Conservation (phyloP, 352 stramenopile genomes). For the Saprolegnia diclina region DNA sequence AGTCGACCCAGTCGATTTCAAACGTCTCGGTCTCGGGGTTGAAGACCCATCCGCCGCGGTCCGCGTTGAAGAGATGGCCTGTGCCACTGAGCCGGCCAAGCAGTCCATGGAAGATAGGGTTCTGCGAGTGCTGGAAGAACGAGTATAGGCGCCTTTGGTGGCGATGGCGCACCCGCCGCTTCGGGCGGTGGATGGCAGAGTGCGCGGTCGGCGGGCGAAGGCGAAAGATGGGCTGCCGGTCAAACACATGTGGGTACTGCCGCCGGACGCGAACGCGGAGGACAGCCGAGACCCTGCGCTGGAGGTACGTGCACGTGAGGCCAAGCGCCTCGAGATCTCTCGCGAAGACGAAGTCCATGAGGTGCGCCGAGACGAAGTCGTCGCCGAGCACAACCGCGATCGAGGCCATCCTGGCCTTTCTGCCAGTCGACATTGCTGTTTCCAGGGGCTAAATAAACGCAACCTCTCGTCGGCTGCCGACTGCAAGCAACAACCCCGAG, state of each 20-base stretch:
- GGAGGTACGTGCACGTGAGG: background rate
- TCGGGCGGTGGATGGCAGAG: background rate
- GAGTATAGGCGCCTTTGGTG: background rate
- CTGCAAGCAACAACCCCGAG: too few species aligned
- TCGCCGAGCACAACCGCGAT: background rate
- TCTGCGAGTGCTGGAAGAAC: background rate
- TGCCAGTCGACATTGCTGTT: too few species aligned
- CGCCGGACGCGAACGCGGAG: background rate
- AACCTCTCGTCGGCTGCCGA: too few species aligned
- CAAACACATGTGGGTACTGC: background rate
- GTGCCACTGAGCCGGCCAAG: background rate
- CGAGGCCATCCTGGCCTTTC: background rate
- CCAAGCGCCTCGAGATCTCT: background rate
- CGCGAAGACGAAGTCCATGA: background rate
- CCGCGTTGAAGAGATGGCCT: background rate
- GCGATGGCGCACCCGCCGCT: background rate
- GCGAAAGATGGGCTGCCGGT: background rate
- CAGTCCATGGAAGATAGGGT: background rate
- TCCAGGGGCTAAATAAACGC: too few species aligned
- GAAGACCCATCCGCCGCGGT: background rate
- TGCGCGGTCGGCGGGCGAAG: background rate
- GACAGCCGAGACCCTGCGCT: background rate
- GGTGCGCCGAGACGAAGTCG: background rate
- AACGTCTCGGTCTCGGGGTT: background rate
- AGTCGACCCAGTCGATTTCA: conserved; percentile 14